Base-by-base conservation (phyloP, 2,329 filamentous ascomycete genomes). In the Alternaria postmessia region DNA sequence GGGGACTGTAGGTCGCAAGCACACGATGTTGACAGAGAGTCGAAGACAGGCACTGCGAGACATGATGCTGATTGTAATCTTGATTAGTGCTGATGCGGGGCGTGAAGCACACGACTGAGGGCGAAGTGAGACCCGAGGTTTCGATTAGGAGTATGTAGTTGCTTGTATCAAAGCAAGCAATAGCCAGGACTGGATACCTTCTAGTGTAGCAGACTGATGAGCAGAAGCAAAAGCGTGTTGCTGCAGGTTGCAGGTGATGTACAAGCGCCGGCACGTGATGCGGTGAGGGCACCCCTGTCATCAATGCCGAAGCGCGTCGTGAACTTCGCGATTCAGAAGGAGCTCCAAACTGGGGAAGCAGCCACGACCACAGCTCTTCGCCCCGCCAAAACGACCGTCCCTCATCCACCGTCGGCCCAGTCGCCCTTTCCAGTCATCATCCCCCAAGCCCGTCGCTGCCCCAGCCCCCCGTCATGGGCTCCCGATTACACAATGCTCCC, bases 401-500 rank as follows among this genome's bases (percentile, higher is more conserved):
- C 36, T 30, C 5, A 44, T 32, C 9, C 43, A 7, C 12, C 39
- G 36, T 14, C 12, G 26, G 26, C 30, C 7, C 32, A 12, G 14
- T 0, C 46, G 28, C 44, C 24, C 39, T 57, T n/a, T 28, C 3
- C 3, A 12, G n/a, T n/a, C 12, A 28, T 41, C 16, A 22, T 26
- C 9, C 3, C 16, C 14, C 32, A 8, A 18, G 28, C 1, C 26
- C 28, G 38, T 42, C 41, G 42, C 11, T 42, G 38, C n/a, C 12
- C 20, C 24, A 46, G 22, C 48, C 64, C 68, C 67, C 47, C 71
- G 64, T 67, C 41, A 89, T 90, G 87, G 84, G 86, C 67, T 89
- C 91, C 76, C 85, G 86, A 63, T 88, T 98, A 57, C 95, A 97
- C 85, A 99, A 99, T 85, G 94, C 93, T 69, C 94, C 95, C 61